Percentiles rank a stretch among this genome's conserved stretches.
Evolutionary conservation across 768 basidiomycete genomes (phyloP).

Genomic region (Multifurca ochricompacta): DNA sequence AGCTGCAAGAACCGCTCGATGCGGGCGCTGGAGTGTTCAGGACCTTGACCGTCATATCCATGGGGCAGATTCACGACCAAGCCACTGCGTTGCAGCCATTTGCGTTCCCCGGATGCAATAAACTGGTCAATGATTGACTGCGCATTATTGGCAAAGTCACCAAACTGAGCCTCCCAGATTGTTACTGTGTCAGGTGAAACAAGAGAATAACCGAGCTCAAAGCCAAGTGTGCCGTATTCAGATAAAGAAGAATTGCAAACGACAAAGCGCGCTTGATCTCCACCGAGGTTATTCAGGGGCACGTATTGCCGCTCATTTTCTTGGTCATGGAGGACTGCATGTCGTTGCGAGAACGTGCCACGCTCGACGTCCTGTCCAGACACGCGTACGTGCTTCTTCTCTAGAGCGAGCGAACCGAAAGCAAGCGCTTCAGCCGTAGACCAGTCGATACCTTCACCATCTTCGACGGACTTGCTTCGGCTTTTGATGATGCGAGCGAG

Average conservation of each 20-base stretch:
- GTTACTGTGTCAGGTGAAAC: constrained; percentile 90
- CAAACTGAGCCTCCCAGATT: constrained; percentile 99
- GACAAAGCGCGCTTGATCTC: constrained; percentile 86
- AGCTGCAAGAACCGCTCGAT: constrained; percentile 96
- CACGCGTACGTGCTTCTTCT: constrained; percentile 89
- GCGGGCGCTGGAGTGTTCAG: constrained; percentile 94
- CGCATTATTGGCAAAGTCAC: constrained; percentile 96
- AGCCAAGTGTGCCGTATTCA: constrained; percentile 90
- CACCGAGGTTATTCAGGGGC: constrained; percentile 81
- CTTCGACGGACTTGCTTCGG: constrained; percentile 86
- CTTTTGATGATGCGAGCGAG: constrained; percentile 83
- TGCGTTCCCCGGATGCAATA: constrained; percentile 93
- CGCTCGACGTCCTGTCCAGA: constrained; percentile 99
- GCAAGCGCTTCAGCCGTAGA: constrained; percentile 97
- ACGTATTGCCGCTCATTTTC: constrained; percentile 83
- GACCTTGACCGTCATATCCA: constrained; percentile 97
- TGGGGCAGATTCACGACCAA: constrained; percentile 86
- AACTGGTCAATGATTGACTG: constrained; percentile 99
- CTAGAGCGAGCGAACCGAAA: constrained; percentile 86
- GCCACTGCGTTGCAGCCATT: constrained; percentile 94
- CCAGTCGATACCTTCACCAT: constrained; percentile 93
- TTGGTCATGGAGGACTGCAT: constrained; percentile 96
- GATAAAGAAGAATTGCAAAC: constrained; percentile 96
- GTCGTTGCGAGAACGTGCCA: constrained; percentile 97
- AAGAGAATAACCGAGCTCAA: constrained; percentile 97